These are phyloP conservation scores for Trichoderma semiorbis DNA, from an alignment of 2,329 filamentous ascomycete species.

Conservation along the genomic window DNA sequence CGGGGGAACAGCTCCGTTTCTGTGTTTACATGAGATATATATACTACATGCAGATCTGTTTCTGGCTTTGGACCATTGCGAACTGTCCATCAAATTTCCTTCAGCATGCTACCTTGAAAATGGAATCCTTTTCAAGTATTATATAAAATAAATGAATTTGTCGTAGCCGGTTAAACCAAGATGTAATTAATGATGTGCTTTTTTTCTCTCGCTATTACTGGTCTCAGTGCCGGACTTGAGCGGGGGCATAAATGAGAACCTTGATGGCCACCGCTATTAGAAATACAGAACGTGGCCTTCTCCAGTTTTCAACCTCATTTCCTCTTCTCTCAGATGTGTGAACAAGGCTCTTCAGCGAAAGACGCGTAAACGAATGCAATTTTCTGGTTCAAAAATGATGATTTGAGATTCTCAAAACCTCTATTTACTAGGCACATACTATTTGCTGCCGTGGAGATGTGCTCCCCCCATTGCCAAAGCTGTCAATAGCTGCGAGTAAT, in stretches of 20 bases:
- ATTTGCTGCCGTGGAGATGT: neutral
- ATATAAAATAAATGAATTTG: neutral
- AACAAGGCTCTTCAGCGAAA: neutral
- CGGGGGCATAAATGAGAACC: constrained; percentile 6
- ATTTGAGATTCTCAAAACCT: neutral
- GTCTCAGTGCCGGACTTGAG: neutral
- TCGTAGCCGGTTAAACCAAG: neutral
- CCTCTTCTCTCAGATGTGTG: neutral
- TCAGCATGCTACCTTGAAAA: neutral
- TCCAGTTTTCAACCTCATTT: neutral
- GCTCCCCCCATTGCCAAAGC: neutral
- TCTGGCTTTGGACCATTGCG: neutral
- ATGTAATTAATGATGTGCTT: neutral
- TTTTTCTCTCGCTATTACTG: neutral
- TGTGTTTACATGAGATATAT: neutral
- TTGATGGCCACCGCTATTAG: constrained; percentile 11
- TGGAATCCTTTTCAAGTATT: neutral
- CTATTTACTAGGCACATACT: neutral
- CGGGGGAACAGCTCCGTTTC: neutral
- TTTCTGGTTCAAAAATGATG: neutral
- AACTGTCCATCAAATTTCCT: neutral
- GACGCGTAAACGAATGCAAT: neutral
- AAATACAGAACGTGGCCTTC: neutral
- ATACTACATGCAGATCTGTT: neutral
- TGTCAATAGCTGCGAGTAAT: neutral